These are phyloP conservation scores for Aspergillus sp. DNA, from an alignment of 2,329 filamentous ascomycete species.

Conservation along the genomic window DNA sequence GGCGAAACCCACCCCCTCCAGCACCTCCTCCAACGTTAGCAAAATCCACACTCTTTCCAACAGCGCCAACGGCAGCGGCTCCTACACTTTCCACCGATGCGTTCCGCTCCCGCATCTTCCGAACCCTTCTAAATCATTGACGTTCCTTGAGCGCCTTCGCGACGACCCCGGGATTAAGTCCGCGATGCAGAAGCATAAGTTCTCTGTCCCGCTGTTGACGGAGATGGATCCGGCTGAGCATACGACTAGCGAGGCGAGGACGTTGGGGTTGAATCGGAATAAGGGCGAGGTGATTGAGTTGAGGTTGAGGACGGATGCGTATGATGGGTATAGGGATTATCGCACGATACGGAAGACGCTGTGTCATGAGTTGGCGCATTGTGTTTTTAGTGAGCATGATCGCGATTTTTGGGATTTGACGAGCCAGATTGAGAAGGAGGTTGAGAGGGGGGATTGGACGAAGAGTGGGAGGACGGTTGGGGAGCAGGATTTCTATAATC, in stretches of 20 bases:
- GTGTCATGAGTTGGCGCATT: slow-evolving; percentile 94
- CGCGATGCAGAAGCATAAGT: slow-evolving; percentile 81
- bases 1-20: slow-evolving; percentile 45
- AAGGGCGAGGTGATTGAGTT: slow-evolving; percentile 87
- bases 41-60: slow-evolving; percentile 30
- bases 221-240: slow-evolving; percentile 92
- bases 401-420: slow-evolving; percentile 87
- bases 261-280: slow-evolving; percentile 85
- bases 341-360: slow-evolving; percentile 86
- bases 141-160: slow-evolving; percentile 73
- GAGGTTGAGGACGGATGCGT: slow-evolving; percentile 85
- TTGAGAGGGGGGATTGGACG: slow-evolving; percentile 77
- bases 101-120: slow-evolving; percentile 77
- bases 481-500: slow-evolving; percentile 61
- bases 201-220: slow-evolving; percentile 80
- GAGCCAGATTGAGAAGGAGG: slow-evolving; percentile 82
- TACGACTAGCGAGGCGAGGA: slow-evolving; percentile 79
- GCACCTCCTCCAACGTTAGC: slow-evolving; percentile 58
- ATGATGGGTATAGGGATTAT: slow-evolving; percentile 93
- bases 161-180: slow-evolving; percentile 82
- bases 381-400: slow-evolving; percentile 83
- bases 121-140: slow-evolving; percentile 68
- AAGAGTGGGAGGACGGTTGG: slow-evolving; percentile 67
- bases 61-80: slow-evolving; percentile 41
- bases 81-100: slow-evolving; percentile 79